A percentile compares a stretch with the other conserved stretches of the same genome.
phyloP scores from a whole-genome alignment of 192 early-diverging fungal species.

The Coemansia sp. region DNA sequence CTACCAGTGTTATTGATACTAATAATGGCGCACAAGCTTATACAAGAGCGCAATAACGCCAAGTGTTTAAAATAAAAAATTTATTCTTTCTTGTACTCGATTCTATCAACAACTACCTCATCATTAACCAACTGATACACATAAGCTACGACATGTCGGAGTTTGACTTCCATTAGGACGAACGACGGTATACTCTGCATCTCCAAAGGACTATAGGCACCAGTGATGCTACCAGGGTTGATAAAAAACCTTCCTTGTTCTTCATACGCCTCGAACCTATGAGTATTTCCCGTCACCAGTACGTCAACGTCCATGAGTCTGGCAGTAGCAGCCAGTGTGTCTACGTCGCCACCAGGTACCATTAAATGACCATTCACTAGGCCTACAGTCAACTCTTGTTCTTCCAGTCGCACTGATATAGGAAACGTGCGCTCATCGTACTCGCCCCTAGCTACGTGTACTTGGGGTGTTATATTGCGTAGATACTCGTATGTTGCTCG shows the following conservation, averaged over 20 bases:
- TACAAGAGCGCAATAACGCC: conserved; percentile 28
- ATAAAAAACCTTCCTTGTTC: conserved; percentile 90
- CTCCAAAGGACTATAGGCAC: conserved; percentile 67
- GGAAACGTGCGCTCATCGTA: conserved; percentile 73
- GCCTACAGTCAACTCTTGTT: conserved; percentile 69
- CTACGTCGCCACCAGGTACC: conserved; percentile 63
- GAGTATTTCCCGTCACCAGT: conserved; percentile 85
- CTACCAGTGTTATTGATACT: conserved; percentile 84
- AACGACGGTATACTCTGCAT: conserved; percentile 77
- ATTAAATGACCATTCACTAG: conserved; percentile 89
- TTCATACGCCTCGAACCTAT: conserved; percentile 92
- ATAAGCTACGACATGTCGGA: conserved; percentile 75
- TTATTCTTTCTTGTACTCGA: conserved; percentile 77
- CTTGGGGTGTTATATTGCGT: conserved; percentile 75
- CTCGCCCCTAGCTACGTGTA: conserved; percentile 81
- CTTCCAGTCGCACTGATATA: conserved; percentile 67
- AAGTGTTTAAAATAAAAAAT: not conserved
- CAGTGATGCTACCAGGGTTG: conserved; percentile 96
- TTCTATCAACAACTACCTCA: conserved; percentile 92
- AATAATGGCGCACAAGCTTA: conserved; percentile 87
- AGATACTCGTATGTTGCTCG: conserved; percentile 89
- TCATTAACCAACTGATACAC: conserved; percentile 92
- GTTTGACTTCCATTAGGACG: conserved; percentile 94
- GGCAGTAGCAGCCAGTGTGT: conserved; percentile 75
- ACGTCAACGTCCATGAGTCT: conserved; percentile 93